phyloP scores from a whole-genome alignment of 345 rosid species.

The Salix caprea region DNA sequence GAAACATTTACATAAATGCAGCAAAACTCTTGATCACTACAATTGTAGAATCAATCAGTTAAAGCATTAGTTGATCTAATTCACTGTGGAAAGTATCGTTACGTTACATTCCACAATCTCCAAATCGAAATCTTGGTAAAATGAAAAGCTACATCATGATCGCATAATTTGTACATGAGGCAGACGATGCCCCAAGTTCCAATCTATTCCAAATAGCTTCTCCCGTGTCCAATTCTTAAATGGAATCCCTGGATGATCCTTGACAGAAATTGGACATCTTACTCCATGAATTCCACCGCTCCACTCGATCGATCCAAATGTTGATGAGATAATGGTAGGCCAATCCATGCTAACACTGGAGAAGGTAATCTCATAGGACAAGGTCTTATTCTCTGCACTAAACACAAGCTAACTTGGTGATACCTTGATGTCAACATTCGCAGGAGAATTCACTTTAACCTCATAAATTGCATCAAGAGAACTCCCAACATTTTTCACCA shows the following conservation, averaged over 20 bases:
- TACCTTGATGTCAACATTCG: conserved; percentile 49
- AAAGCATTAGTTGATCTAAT: background rate
- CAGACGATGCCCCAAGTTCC: background rate
- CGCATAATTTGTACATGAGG: background rate
- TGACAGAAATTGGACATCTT: conserved; percentile 69
- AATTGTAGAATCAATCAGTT: background rate
- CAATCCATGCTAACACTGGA: conserved; percentile 37
- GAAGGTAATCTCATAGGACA: conserved; percentile 62
- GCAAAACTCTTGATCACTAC: background rate
- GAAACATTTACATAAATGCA: background rate
- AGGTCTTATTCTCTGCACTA: conserved; percentile 33
- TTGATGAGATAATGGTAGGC: conserved; percentile 26
- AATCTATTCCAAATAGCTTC: background rate
- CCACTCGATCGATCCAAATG: conserved; percentile 78
- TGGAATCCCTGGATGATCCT: conserved; percentile 36
- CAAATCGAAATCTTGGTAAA: background rate
- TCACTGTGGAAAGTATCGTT: background rate
- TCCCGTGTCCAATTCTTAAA: conserved; percentile 15
- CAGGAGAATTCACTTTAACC: conserved; percentile 52
- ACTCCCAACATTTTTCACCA: conserved; percentile 64
- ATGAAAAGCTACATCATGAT: background rate
- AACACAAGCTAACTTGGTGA: conserved; percentile 62
- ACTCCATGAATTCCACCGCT: conserved; percentile 64
- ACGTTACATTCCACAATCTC: background rate
- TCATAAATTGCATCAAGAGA: conserved; percentile 52